phyloP scores from a whole-genome alignment of 345 rosid species.

The Mercurialis annua region DNA sequence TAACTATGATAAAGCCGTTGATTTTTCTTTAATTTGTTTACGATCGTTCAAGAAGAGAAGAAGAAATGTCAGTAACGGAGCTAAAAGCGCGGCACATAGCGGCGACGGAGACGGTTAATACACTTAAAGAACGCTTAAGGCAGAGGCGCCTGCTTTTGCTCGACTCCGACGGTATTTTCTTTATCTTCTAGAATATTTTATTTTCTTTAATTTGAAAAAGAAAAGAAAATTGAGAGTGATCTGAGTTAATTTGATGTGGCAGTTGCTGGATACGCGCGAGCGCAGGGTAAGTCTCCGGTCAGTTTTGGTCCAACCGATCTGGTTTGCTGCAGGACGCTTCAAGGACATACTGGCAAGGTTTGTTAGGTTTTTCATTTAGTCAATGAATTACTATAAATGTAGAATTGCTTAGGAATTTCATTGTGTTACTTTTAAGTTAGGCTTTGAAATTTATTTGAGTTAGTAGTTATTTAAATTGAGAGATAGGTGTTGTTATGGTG shows the following conservation, averaged over 20 bases:
- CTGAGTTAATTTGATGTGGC: constrained; percentile 23
- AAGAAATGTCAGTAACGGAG: constrained; percentile 77
- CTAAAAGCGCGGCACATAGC: constrained; percentile 78
- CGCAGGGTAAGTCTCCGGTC: constrained; percentile 65
- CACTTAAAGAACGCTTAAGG: constrained; percentile 65
- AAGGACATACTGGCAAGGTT: constrained; percentile 97
- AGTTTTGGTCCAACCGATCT: constrained; percentile 84
- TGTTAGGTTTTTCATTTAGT: not conserved
- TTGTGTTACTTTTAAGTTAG: too few species aligned
- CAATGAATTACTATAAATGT: not conserved
- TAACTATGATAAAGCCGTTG: not conserved
- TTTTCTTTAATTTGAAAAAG: too few species aligned
- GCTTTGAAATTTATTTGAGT: too few species aligned
- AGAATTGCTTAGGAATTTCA: too few species aligned
- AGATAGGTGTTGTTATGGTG: too few species aligned
- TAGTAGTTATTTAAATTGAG: too few species aligned
- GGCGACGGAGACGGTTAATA: constrained; percentile 62
- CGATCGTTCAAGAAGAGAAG: not conserved
- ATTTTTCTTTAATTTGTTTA: not conserved
- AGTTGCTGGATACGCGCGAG: constrained; percentile 69
- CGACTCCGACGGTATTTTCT: constrained; percentile 63
- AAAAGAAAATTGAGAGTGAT: constrained; percentile 1
- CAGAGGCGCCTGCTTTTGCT: constrained; percentile 79
- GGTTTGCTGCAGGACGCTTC: constrained; percentile 93
- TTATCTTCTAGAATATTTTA: too few species aligned